These are phyloP conservation scores for Hypoxylon intermedium DNA, from an alignment of 495 filamentous ascomycete species.

Conservation along the genomic window DNA sequence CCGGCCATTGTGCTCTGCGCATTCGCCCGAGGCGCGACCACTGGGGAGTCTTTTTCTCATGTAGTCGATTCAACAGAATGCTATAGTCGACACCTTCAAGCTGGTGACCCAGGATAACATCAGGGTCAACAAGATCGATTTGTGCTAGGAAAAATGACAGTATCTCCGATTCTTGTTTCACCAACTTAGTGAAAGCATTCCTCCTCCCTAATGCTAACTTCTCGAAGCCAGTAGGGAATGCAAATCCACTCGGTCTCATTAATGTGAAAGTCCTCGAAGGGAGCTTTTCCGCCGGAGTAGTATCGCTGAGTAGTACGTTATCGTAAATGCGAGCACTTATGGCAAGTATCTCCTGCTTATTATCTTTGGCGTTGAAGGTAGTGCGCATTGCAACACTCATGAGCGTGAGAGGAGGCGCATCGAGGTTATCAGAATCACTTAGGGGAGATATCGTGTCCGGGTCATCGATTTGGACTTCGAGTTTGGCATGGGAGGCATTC, in stretches of 20 bases:
- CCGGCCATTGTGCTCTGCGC: constrained; percentile 84
- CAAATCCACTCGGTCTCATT: constrained; percentile 76
- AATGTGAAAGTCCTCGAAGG: constrained; percentile 90
- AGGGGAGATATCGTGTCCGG: constrained; percentile 74
- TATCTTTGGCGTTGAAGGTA: constrained; percentile 86
- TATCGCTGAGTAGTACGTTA: constrained; percentile 85
- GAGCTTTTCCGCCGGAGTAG: constrained; percentile 83
- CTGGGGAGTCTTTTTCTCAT: constrained; percentile 86
- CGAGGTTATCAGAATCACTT: constrained; percentile 76
- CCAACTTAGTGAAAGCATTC: constrained; percentile 75
- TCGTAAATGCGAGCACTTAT: constrained; percentile 92
- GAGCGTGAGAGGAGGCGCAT: constrained; percentile 85
- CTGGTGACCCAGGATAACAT: constrained; percentile 94
- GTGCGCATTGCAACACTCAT: constrained; percentile 94
- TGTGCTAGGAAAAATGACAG: constrained; percentile 88
- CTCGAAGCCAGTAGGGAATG: constrained; percentile 88
- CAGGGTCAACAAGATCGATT: constrained; percentile 85
- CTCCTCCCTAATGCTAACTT: constrained; percentile 65
- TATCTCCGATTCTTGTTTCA: constrained; percentile 81
- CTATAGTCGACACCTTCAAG: constrained; percentile 96
- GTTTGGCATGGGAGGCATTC: constrained; percentile 95
- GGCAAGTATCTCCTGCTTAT: constrained; percentile 93
- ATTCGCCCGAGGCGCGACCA: constrained; percentile 93
- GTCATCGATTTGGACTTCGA: constrained; percentile 81
- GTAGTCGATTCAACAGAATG: constrained; percentile 83